Conservation (phyloP, 169 alveolate species). For the Plasmodium cynomolgi region DNA sequence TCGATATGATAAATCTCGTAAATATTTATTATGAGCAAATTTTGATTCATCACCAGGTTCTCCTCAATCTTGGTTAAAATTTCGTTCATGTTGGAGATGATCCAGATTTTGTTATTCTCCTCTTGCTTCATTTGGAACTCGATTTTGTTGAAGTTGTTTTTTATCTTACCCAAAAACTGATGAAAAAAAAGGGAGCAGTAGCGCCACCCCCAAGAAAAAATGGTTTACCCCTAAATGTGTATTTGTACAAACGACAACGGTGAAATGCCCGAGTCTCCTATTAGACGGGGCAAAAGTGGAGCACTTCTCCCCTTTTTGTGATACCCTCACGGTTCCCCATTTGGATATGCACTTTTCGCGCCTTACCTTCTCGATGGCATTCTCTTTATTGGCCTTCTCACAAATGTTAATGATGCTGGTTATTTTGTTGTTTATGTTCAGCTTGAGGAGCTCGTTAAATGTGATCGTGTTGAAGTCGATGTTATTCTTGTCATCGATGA, state of each 20-base stretch:
- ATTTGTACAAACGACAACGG: not conserved
- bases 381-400: slow-evolving; percentile 74
- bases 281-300: not conserved
- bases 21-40: slow-evolving; percentile 49
- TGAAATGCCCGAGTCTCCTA: not conserved
- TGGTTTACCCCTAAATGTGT: not conserved
- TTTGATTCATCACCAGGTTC: slow-evolving; percentile 64
- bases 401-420: slow-evolving; percentile 68
- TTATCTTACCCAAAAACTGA: slow-evolving; percentile 51
- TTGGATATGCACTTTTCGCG: not conserved
- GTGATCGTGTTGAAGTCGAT: slow-evolving; percentile 72
- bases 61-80: slow-evolving; percentile 63
- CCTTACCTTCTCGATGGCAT: slow-evolving; percentile 69
- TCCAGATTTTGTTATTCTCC: slow-evolving; percentile 54
- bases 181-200: not conserved
- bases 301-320: not conserved
- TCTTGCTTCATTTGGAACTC: slow-evolving; percentile 72
- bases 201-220: not conserved
- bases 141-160: slow-evolving; percentile 67
- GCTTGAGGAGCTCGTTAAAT: slow-evolving; percentile 48
- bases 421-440: slow-evolving; percentile 58
- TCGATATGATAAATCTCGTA: slow-evolving; percentile 69
- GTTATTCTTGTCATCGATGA: slow-evolving; percentile 49
- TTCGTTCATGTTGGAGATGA: slow-evolving; percentile 70
- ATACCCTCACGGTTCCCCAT: not conserved